A percentile compares a stretch with the other conserved stretches of the same genome.
These are phyloP conservation scores for Naganishia sp. DNA, from an alignment of 1,284 basidiomycete genomes.

Conservation along the genomic window DNA sequence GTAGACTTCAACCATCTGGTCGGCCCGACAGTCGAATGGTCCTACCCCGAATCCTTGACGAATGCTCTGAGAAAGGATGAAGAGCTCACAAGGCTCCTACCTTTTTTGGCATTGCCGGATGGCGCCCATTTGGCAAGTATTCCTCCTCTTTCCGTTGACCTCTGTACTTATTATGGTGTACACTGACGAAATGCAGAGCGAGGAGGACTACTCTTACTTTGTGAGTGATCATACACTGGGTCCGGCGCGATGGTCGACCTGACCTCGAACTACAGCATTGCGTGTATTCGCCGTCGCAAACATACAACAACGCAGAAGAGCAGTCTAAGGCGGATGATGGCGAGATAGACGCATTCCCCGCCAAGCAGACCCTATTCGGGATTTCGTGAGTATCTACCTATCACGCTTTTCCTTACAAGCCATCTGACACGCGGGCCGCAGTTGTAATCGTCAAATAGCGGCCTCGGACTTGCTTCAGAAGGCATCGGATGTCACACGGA, in stretches of 20 bases:
- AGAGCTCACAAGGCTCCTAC: constrained; percentile 77
- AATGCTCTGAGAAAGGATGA: constrained; percentile 75
- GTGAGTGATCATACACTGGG: constrained; percentile 36
- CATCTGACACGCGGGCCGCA: constrained; percentile 46
- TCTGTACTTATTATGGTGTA: neutral
- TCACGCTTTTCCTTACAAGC: constrained; percentile 28
- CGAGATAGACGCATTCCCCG: constrained; percentile 38
- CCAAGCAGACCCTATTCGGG: constrained; percentile 74
- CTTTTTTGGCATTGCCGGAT: constrained; percentile 96
- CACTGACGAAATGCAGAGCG: constrained; percentile 59
- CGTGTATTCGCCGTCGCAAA: constrained; percentile 56
- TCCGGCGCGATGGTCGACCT: neutral
- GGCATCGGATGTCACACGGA: constrained; percentile 84
- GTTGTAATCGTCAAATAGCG: constrained; percentile 93
- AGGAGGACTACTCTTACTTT: constrained; percentile 97
- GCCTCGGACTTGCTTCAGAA: constrained; percentile 77
- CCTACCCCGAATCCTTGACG: constrained; percentile 57
- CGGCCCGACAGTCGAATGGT: constrained; percentile 84
- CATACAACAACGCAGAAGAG: constrained; percentile 32
- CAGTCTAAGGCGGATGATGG: neutral
- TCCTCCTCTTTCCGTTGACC: neutral
- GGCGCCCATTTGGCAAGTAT: constrained; percentile 82
- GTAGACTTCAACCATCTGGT: constrained; percentile 91
- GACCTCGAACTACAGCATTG: constrained; percentile 56
- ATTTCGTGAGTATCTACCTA: constrained; percentile 69